Evolutionary conservation across 192 early-diverging fungal species (phyloP).

Genomic region (Ramicandelaber brevisporus): DNA sequence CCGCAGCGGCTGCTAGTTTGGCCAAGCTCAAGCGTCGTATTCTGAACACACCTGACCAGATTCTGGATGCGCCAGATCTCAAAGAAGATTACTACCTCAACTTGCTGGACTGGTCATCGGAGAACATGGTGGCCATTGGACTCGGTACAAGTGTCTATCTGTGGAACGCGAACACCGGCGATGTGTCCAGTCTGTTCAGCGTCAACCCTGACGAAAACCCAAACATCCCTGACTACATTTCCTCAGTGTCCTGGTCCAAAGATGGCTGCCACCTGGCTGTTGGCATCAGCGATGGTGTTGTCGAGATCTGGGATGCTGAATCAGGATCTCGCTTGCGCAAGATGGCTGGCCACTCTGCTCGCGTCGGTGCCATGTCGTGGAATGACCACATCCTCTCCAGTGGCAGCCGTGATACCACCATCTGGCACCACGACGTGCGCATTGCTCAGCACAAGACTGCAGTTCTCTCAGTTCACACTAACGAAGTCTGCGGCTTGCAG

Average conservation of each 20-base stretch:
- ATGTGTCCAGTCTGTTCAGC: conserved; percentile 19
- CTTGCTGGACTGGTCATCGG: conserved; percentile 69
- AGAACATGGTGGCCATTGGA: conserved; percentile 65
- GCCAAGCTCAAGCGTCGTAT: conserved; percentile 31
- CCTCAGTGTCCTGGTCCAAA: conserved; percentile 52
- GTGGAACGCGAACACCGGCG: conserved; percentile 58
- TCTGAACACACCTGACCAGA: conserved; percentile 45
- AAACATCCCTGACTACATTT: conserved; percentile 22
- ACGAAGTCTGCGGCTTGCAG: conserved; percentile 66
- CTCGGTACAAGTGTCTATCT: conserved; percentile 67
- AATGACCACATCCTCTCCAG: conserved; percentile 53
- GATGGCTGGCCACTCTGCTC: conserved; percentile 52
- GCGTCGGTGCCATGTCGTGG: conserved; percentile 76
- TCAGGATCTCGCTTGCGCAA: conserved; percentile 42
- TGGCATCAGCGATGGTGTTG: conserved; percentile 52
- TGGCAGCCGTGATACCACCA: conserved; percentile 69
- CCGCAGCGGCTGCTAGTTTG: conserved; percentile 8
- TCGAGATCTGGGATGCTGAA: conserved; percentile 79
- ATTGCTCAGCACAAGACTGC: conserved; percentile 51
- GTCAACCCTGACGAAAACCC: conserved; percentile 17
- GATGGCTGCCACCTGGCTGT: conserved; percentile 39
- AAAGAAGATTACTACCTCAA: conserved; percentile 92
- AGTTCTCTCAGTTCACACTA: conserved; percentile 40
- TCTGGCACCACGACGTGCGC: conserved; percentile 92
- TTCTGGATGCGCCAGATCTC: conserved; percentile 75